Evolutionary conservation across 2,329 filamentous ascomycete species (phyloP), one percentile per base, ranked within the genome.

Genomic region (Nectriaceae sp.): DNA sequence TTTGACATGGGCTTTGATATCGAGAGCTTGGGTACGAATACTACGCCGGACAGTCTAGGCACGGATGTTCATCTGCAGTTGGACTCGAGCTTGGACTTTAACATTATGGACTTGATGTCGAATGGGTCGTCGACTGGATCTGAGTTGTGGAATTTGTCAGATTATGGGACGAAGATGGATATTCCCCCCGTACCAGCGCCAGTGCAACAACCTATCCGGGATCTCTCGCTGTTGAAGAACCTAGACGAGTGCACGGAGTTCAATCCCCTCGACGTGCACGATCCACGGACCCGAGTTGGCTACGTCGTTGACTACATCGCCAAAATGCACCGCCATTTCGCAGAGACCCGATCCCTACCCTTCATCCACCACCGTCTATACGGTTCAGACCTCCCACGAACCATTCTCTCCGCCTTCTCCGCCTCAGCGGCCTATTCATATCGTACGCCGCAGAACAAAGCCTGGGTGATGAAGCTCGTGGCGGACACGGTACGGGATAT

Each of bases 291-390:
- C 19, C 59, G 64, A 19, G 53, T 73, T 26, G 68, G 70, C 44
- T 69, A 63, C 53, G 60, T 66, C n/a, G 54, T 75, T 42, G 48
- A 59, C 19, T 42, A 52, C 13, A 42, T 74, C 6, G 68, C 62
- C 4, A 43, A 60, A 20, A 52, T 75, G 37, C 71, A 67, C 56
- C 41, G 50, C 18, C 60, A 38, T 40, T 75, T 70, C 47, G 65
- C 71, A 13, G 62, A 58, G 22, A 65, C 68, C 4, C 68, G 67
- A 48, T 56, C 65, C 5, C 65, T 73, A 18, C 67, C 72, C 24
- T 77, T 73, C 54, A 63, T 77, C 45, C 75, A 77, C 55, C 64
- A 67, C 29, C 64, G 68, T 10, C 65, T 77, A 16, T 76, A 77
- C 64, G 60, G 66, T 39, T 54, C 62, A 49, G 61, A 62, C 35